Evolutionary conservation across 306 rosid species (phyloP), one percentile per base, ranked within the genome.

Genomic region (Purshia tridentata): DNA sequence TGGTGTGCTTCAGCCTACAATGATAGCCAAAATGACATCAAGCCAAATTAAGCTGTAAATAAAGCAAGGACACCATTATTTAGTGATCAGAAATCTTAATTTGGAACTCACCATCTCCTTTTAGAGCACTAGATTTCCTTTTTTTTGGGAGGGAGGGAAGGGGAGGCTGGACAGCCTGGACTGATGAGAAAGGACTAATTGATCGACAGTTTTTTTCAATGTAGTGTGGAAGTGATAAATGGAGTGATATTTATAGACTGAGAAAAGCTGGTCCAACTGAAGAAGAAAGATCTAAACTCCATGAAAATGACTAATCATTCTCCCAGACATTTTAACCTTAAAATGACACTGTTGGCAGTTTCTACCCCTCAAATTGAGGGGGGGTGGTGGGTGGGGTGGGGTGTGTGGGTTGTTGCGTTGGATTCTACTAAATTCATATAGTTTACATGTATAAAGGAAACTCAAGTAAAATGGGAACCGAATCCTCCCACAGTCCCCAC

Each of bases 211-310:
- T 66, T 56, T 57, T 77, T 72, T 56, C n/a, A 20, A 45, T 45
- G 40, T 50, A 53, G 62, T 13, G 65, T 65, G 81, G 69, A 73
- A 80, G 71, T 62, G 65, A 51, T 42, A 44, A 69, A 70, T 22
- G 70, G 76, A 65, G 70, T 23, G 39, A 67, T 80, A 81, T 84
- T 84, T 84, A 90, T 90, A 90, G 83, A 56, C 64, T 44, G 19
- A 51, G 57, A 69, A 76, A 67, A 58, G 48, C 63, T 80, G 78
- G 84, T 77, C 79, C 52, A 69, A 81, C 47, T 51, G 14, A 44
- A 70, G 77, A 67, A 81, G 92, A 90, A 87, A 70, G 73, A 74
- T 86, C 91, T 86, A 82, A 92, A 82, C 49, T 46, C 69, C 65
- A 12, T 53, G 89, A 87, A 76, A 84, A 79, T 69, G 81, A 85